These are phyloP conservation scores for Pseudocercospora eumusae DNA, from an alignment of 2,329 filamentous ascomycete genomes.

Conservation along the genomic window DNA sequence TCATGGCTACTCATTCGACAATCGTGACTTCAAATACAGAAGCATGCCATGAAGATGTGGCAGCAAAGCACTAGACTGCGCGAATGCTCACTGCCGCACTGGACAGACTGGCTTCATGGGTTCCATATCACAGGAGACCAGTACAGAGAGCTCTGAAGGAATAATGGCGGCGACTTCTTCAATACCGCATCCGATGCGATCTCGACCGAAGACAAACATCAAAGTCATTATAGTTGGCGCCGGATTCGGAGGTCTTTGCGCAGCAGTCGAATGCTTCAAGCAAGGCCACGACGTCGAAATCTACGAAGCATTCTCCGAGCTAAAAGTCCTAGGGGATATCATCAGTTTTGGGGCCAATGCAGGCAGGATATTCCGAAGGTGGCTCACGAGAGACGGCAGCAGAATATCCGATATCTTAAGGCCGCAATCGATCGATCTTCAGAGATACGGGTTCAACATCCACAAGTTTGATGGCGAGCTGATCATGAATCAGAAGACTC, in stretches of 20 bases:
- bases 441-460: constrained; percentile 12
- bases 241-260: constrained; percentile 21
- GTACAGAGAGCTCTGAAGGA: not conserved
- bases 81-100: not conserved
- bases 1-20: not conserved
- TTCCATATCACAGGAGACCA: not conserved
- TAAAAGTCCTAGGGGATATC: constrained; percentile 11
- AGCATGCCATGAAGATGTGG: not conserved
- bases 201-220: not conserved
- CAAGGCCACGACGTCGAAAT: constrained; percentile 24
- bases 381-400: not conserved
- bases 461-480: constrained; percentile 1
- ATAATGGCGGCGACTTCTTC: too few species aligned
- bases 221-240: constrained; percentile 26
- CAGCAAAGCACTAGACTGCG: not conserved
- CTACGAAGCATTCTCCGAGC: constrained; percentile 12
- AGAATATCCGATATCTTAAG: not conserved
- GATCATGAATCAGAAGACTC: not conserved
- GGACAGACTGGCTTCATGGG: not conserved
- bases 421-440: not conserved
- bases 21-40: not conserved
- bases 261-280: constrained; percentile 26
- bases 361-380: constrained; percentile 6
- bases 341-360: constrained; percentile 5
- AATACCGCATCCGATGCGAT: not conserved